phyloP scores from a whole-genome alignment of 2,329 filamentous ascomycete genomes.

The Pyrenophora tritici-repentis region DNA sequence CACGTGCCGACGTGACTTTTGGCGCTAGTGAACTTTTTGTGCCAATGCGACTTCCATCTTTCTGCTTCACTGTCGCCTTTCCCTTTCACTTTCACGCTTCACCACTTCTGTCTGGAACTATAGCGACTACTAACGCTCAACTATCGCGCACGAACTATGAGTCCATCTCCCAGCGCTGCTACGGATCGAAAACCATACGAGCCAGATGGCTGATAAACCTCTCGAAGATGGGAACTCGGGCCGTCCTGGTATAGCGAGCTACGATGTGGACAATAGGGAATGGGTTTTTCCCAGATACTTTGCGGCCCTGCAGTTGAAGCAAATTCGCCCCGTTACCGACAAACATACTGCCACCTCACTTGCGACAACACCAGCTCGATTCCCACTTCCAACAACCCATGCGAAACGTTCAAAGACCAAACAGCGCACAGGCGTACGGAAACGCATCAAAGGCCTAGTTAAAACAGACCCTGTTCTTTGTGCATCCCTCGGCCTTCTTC shows the following conservation, averaged over 20 bases:
- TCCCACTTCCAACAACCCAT: constrained; percentile 1
- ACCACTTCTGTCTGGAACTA: background rate
- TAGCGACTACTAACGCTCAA: background rate
- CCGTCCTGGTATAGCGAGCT: constrained; percentile 58
- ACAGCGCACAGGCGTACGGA: constrained; percentile 12
- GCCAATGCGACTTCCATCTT: constrained; percentile 6
- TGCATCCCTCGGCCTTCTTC: constrained; percentile 27
- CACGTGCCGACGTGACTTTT: constrained; percentile 38
- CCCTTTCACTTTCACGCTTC: background rate
- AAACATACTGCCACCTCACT: constrained; percentile 20
- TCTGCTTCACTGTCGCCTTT: constrained; percentile 10
- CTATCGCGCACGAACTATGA: constrained; percentile 30
- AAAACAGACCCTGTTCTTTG: constrained; percentile 31
- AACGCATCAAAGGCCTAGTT: constrained; percentile 22
- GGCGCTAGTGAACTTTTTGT: constrained; percentile 31
- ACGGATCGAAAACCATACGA: constrained; percentile 35
- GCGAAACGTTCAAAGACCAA: constrained; percentile 4
- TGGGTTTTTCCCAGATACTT: constrained; percentile 57
- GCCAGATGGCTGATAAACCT: constrained; percentile 63
- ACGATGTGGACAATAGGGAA: constrained; percentile 52
- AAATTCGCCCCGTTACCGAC: constrained; percentile 30
- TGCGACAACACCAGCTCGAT: constrained; percentile 22
- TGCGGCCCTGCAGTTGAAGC: constrained; percentile 26
- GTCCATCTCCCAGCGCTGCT: constrained; percentile 10
- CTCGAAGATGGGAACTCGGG: constrained; percentile 58